A percentile compares a stretch with the other conserved stretches of the same genome.
Evolutionary conservation across 1,139 yeast genomes (phyloP).

Genomic region (Saccharomyces hybrid): DNA sequence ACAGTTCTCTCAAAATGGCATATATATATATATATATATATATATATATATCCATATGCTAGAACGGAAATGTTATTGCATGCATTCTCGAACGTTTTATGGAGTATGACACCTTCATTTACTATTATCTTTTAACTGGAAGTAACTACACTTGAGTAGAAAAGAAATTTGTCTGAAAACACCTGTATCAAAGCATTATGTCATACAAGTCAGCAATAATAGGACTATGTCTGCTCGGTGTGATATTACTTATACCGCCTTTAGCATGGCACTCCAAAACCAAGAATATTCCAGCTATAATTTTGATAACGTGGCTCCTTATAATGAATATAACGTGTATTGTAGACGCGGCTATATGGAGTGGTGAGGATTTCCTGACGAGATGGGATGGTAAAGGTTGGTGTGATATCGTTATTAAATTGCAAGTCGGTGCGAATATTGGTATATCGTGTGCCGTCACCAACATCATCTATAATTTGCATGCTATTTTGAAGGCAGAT

Average conservation of each 20-base stretch:
- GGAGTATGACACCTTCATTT: neutral
- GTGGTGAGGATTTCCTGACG: constrained; percentile 39
- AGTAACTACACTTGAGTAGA: neutral
- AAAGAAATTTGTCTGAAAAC: neutral
- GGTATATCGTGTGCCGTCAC: constrained; percentile 69
- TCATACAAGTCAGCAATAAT: constrained; percentile 40
- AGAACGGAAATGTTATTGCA: too few relatives aligned
- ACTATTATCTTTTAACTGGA: neutral
- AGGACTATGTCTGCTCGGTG: constrained; percentile 44
- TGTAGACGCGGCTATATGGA: constrained; percentile 68
- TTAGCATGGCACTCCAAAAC: constrained; percentile 60
- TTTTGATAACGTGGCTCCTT: constrained; percentile 56
- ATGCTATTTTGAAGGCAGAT: constrained; percentile 56
- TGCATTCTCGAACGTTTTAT: neutral
- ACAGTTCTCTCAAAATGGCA: neutral
- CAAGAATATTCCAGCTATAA: constrained; percentile 59
- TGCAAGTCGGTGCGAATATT: constrained; percentile 55
- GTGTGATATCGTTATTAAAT: constrained; percentile 66
- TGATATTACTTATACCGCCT: constrained; percentile 55
- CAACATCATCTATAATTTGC: constrained; percentile 63
- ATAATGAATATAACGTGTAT: constrained; percentile 50
- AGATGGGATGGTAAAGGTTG: constrained; percentile 64
- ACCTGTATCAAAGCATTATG: constrained; percentile 15
- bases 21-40: neutral
- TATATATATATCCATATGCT: neutral